A percentile compares a stretch with the other conserved stretches of the same genome.
These are phyloP conservation scores for Vigna mungo DNA, from an alignment of 306 rosid species.

Conservation along the genomic window DNA sequence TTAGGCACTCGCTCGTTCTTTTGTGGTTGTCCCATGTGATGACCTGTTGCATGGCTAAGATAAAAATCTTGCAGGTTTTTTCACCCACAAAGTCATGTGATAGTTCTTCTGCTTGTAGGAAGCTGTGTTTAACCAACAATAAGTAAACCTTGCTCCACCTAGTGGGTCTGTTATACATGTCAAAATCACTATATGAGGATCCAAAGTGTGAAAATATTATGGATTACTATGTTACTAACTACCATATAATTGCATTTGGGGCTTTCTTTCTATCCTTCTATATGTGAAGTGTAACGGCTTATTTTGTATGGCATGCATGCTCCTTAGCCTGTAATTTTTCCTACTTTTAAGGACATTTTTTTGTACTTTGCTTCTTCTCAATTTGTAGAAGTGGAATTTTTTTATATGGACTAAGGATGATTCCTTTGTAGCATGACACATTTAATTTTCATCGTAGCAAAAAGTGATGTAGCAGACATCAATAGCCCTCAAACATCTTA, in stretches of 20 bases:
- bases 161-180: background rate
- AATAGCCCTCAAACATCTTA: slow-evolving; percentile 10
- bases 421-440: background rate
- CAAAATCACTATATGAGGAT: slow-evolving; percentile 1
- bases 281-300: slow-evolving; percentile 14
- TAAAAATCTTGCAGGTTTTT: background rate
- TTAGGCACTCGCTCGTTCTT: slow-evolving; percentile 21
- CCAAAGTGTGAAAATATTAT: background rate
- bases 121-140: background rate
- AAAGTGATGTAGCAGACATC: slow-evolving; percentile 17
- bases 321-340: background rate
- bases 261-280: slow-evolving; percentile 17
- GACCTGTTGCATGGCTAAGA: slow-evolving; percentile 1
- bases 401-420: slow-evolving; percentile 1
- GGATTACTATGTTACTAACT: slow-evolving; percentile 9
- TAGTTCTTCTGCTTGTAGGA: background rate
- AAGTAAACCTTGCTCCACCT: background rate
- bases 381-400: background rate
- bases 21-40: slow-evolving; percentile 28
- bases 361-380: slow-evolving; percentile 32
- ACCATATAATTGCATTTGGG: slow-evolving; percentile 2
- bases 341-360: background rate
- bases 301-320: background rate
- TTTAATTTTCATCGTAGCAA: background rate
- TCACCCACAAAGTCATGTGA: background rate